These are phyloP conservation scores for Suhomyces bribrorum DNA, from an alignment of 1,139 yeast genomes.

Conservation along the genomic window DNA sequence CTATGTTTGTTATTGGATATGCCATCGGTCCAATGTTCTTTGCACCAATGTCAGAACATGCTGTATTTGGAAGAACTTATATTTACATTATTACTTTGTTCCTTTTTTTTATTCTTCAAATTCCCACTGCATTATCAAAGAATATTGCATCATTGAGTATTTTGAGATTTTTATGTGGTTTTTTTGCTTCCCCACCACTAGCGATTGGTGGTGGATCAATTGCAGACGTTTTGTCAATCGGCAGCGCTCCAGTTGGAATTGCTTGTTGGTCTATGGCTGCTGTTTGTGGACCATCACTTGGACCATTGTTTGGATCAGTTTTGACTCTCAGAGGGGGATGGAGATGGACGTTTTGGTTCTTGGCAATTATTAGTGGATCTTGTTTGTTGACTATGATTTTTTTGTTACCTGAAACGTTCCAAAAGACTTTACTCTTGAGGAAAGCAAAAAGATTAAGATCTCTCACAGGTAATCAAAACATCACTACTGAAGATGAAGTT, in stretches of 20 bases:
- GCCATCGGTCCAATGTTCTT: constrained; percentile 43
- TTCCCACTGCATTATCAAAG: constrained; percentile 29
- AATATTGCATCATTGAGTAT: constrained; percentile 34
- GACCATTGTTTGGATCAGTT: constrained; percentile 38
- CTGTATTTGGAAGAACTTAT: constrained; percentile 54
- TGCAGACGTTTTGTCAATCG: constrained; percentile 27
- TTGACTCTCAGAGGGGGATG: constrained; percentile 30
- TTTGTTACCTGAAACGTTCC: constrained; percentile 37
- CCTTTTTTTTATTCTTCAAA: constrained; percentile 33
- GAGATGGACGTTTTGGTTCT: constrained; percentile 45
- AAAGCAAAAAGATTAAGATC: constrained; percentile 38
- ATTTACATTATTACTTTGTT: constrained; percentile 31
- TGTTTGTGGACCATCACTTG: constrained; percentile 37
- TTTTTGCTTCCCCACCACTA: constrained; percentile 37
- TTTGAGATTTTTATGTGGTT: constrained; percentile 34
- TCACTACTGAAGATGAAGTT: constrained; percentile 31
- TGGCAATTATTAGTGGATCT: constrained; percentile 33
- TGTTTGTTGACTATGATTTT: constrained; percentile 26
- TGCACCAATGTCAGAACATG: constrained; percentile 40
- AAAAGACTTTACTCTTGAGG: constrained; percentile 33
- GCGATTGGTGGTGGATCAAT: constrained; percentile 41
- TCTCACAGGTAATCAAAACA: constrained; percentile 32
- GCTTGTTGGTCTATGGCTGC: constrained; percentile 38
- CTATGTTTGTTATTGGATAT: constrained; percentile 40
- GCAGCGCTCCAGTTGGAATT: constrained; percentile 33